These are phyloP conservation scores for Clavispora fructus DNA, from an alignment of 805 yeast genomes.

Conservation along the genomic window DNA sequence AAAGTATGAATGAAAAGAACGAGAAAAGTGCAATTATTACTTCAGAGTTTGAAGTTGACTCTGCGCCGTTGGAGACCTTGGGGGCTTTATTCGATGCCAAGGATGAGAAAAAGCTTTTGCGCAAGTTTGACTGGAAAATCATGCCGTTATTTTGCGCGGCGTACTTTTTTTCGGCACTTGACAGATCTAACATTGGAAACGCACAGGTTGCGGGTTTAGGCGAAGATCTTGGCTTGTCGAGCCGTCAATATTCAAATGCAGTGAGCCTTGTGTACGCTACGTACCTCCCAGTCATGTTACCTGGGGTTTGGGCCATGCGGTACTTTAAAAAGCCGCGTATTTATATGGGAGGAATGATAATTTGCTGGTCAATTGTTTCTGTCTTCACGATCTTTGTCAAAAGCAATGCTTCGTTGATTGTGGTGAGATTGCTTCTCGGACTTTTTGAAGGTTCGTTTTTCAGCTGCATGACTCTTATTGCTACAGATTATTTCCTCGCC, in stretches of 20 bases:
- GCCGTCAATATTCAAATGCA: constrained; percentile 37
- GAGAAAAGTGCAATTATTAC: neutral
- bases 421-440: constrained; percentile 50
- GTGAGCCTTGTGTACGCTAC: constrained; percentile 45
- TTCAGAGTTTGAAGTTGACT: neutral
- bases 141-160: constrained; percentile 2
- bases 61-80: neutral
- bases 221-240: constrained; percentile 32
- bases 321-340: constrained; percentile 22
- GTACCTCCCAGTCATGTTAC: constrained; percentile 39
- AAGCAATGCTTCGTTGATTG: constrained; percentile 49
- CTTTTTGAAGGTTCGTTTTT: constrained; percentile 29
- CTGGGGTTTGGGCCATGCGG: constrained; percentile 27
- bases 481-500: neutral
- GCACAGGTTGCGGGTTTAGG: constrained; percentile 51
- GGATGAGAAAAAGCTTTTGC: neutral
- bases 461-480: constrained; percentile 2
- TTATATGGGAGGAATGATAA: constrained; percentile 1
- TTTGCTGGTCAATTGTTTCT: neutral
- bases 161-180: constrained; percentile 45
- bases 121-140: neutral
- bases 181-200: constrained; percentile 55
- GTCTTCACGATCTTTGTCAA: constrained; percentile 1
- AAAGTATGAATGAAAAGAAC: neutral
- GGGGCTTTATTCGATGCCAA: neutral